Base-by-base conservation (phyloP, 768 basidiomycete species). In the Lentinula guzmanii region DNA sequence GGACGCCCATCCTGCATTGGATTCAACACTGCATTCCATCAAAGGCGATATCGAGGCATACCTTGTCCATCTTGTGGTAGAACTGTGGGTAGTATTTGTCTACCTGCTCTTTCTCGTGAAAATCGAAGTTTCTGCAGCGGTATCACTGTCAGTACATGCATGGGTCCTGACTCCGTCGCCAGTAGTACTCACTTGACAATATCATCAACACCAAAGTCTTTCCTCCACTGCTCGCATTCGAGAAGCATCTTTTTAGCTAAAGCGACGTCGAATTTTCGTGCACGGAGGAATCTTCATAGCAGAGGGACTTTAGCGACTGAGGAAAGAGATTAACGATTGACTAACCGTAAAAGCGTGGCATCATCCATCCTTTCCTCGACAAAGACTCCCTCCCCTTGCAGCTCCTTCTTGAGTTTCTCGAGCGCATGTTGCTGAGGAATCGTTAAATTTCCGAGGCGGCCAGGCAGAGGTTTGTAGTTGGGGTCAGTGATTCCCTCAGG, bases 11-110 rank as follows among this genome's bases (percentile, higher is more conserved):
- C 95, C 92, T 95, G 68, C 9, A 18, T 6, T 56, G 31, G 31
- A 10, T 58, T 52, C 35, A 65, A 24, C 16, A 24, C 39, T 34
- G 7, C 10, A 51, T 53, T 42, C 55, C 42, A 43, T 5, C 15
- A 41, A 42, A 43, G 58, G 33, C 43, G 13, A 24, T 41, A 10
- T 18, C 33, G 46, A 33, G 28, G 54, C 78, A 42, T 60, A 93
- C 93, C 81, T 89, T 94, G 81, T 98, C 96, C 66, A 80, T 90
- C 78, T 93, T 95, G 79, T 98, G 96, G 73, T 98, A 97, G 75
- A 84, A 97, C 68, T 96, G 94, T 2, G 95, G 95, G 69, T 97
- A 98, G 68, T 90, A 93, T 76, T 91, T 90, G 80, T 94, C 85
- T 7, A 98, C 95, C 67, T 86, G 81, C 41, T 73, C 75, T 70